Evolutionary conservation across 1,284 basidiomycete genomes (phyloP).

Genomic region (Trichosporon sp.): DNA sequence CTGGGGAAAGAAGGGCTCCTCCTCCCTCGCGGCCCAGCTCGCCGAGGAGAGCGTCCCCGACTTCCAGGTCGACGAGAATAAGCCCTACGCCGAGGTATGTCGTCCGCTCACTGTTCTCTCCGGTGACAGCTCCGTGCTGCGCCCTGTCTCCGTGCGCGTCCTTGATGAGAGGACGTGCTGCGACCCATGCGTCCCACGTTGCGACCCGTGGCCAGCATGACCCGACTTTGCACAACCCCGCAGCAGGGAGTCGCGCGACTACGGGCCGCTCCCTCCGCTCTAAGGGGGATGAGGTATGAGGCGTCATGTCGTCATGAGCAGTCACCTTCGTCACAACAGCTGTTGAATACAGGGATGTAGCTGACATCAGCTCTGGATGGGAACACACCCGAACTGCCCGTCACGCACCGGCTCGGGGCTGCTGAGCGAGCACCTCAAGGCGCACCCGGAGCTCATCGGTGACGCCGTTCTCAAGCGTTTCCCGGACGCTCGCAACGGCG

Average conservation of each 20-base stretch:
- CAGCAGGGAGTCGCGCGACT: background rate
- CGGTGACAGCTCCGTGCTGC: conserved; percentile 4
- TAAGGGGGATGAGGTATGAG: conserved; percentile 2
- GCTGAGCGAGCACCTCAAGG: conserved; percentile 67
- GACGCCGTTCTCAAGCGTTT: conserved; percentile 70
- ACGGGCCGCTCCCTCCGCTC: background rate
- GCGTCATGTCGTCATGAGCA: conserved; percentile 14
- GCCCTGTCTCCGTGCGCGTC: background rate
- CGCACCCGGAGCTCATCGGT: conserved; percentile 68
- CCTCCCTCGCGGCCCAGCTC: conserved; percentile 61
- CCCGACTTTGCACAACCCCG: background rate
- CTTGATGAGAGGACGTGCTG: background rate
- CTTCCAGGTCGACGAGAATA: conserved; percentile 62
- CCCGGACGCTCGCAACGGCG: conserved; percentile 64
- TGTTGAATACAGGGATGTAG: background rate
- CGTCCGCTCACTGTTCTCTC: background rate
- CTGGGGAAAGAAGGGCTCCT: conserved; percentile 63
- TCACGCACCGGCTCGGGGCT: conserved; percentile 64
- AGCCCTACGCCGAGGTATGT: conserved; percentile 68
- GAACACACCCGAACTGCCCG: conserved; percentile 88
- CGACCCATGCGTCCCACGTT: background rate
- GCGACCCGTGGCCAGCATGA: background rate
- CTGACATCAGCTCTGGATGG: conserved; percentile 87
- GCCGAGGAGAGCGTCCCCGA: conserved; percentile 59
- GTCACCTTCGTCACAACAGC: background rate